Percentiles rank a stretch among this genome's conserved stretches.
phyloP scores from a whole-genome alignment of 306 rosid genomes.

The Benincasa hispida region DNA sequence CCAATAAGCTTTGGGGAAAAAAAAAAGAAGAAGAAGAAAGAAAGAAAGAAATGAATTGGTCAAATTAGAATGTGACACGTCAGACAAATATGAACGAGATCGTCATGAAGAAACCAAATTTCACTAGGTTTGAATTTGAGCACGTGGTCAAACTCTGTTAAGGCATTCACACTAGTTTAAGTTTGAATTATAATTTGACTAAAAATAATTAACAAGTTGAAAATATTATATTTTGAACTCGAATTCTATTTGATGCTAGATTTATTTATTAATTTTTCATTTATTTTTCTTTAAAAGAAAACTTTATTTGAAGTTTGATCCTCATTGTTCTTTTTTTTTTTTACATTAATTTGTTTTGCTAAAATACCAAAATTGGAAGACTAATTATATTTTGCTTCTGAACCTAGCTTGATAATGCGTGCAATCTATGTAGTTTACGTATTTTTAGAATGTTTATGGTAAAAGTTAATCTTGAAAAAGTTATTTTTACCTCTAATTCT shows the following conservation, averaged over 20 bases:
- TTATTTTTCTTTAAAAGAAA: not conserved
- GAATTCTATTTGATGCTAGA: not conserved
- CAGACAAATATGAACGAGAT: not conserved
- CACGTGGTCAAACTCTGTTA: constrained; percentile 1
- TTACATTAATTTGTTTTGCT: not conserved
- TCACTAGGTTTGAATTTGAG: not conserved
- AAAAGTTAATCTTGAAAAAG: too few species aligned
- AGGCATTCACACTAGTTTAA: not conserved
- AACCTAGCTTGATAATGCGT: too few species aligned
- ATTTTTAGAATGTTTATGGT: too few species aligned
- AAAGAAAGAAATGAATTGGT: not conserved
- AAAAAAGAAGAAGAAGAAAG: too few species aligned
- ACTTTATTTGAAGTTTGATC: not conserved
- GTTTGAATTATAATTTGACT: not conserved
- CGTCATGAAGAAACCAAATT: not conserved
- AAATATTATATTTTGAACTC: not conserved
- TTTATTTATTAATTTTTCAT: not conserved
- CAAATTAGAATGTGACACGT: not conserved
- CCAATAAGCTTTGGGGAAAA: not conserved
- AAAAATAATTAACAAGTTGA: not conserved
- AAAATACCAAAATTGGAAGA: not conserved
- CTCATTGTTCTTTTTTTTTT: not conserved
- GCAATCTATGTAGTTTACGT: too few species aligned
- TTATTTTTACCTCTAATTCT: too few species aligned
- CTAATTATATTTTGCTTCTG: too few species aligned